Base-by-base conservation (phyloP, 2,329 filamentous ascomycete genomes). In the Scedosporium dehoogii region DNA sequence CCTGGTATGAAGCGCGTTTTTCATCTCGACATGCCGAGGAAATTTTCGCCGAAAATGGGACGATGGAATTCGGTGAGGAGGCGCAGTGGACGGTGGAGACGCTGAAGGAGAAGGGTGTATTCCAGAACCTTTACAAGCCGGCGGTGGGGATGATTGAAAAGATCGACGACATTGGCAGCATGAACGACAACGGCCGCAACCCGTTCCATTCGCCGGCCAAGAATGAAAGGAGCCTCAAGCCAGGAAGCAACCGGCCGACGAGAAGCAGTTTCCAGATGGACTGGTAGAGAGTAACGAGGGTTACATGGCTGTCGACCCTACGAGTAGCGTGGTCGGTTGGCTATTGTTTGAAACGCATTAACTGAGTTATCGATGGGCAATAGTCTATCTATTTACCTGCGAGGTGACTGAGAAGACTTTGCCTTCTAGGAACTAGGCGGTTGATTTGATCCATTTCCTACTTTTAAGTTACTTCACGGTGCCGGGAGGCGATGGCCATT, bases 151-250 rank as follows among this genome's bases (percentile, higher is more conserved):
- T 74, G 69, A 63, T 74, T 10, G 61, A 65, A 1, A 64, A 67
- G n/a, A 72, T 74, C 70, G 72, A 74, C 60, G 46, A 63, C 0
- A 64, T 74, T 12, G 73, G 73, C 0, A 41, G 56, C 3, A 65
- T 63, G 1, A 74, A 74, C 42, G 61, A 68, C 41, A 72, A 72
- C 27, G 59, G 59, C n/a, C 48, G 59, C 29, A 27, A 56, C 23
- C 42, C 59, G 9, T 53, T 60, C 27, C 23, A 23, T n/a, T 1
- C 14, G 27, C 6, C 10, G 12, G 16, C 25, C 42, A n/a, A 10
- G 6, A 51, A 44, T 4, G 44, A n/a, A 18, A 44, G 18, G 14
- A 29, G 51, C 27, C 10, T 4, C 44, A 53, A 33, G 59, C 44
- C 44, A 12, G 33, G 10, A 38, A 38, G 33, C 10, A 12, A 4